These are phyloP conservation scores for Lactarius tabidus DNA, from an alignment of 768 basidiomycete species.

Conservation along the genomic window DNA sequence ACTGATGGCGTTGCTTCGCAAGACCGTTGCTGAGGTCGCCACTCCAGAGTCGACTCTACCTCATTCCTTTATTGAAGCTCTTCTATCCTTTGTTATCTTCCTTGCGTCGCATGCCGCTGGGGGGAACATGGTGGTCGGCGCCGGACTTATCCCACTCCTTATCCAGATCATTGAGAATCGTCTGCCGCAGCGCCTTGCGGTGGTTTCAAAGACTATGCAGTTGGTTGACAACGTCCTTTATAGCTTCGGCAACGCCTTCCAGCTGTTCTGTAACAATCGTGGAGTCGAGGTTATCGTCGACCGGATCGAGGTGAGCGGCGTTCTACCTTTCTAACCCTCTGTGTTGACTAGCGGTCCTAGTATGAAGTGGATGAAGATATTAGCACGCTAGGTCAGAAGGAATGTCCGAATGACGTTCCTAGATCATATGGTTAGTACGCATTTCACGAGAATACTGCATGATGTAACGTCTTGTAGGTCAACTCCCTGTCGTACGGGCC, in stretches of 20 bases:
- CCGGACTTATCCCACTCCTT: conserved; percentile 84
- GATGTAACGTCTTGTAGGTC: conserved; percentile 41
- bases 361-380: conserved; percentile 33
- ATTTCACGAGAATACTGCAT: conserved; percentile 1
- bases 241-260: conserved; percentile 82
- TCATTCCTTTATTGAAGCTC: conserved; percentile 76
- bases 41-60: conserved; percentile 61
- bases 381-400: conserved; percentile 46
- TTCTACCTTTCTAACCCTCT: not conserved
- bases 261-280: conserved; percentile 75
- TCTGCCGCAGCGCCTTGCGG: conserved; percentile 59
- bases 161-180: conserved; percentile 86
- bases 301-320: conserved; percentile 69
- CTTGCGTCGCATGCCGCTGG: conserved; percentile 81
- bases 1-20: conserved; percentile 82
- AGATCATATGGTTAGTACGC: conserved; percentile 47
- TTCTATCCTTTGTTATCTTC: conserved; percentile 83
- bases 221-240: conserved; percentile 91
- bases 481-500: conserved; percentile 68
- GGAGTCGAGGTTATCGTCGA: conserved; percentile 85
- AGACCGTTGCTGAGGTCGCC: conserved; percentile 70
- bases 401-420: conserved; percentile 44
- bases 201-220: conserved; percentile 87
- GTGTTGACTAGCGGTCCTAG: conserved; percentile 24
- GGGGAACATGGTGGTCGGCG: conserved; percentile 91